Evolutionary conservation across 2,329 filamentous ascomycete species (phyloP), one percentile per base, ranked within the genome.

Genomic region (Trichophaea hybrida): DNA sequence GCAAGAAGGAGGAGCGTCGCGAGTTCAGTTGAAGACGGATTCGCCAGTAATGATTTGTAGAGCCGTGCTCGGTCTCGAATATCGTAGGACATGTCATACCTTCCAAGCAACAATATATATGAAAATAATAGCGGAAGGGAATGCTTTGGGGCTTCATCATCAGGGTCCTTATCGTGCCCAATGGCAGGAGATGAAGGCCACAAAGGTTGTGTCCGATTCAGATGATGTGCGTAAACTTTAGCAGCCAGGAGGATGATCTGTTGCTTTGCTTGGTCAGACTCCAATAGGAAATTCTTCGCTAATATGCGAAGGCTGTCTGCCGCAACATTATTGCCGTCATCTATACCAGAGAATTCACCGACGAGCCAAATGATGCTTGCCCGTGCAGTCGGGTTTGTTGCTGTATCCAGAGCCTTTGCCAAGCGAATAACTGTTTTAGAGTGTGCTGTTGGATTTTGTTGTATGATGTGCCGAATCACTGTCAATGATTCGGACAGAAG

Each of bases 291-390:
- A 15, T 84, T 85, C 71, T 89, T 91, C 49, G 89, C 79, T 1
- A 98, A 75, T 48, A 97, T 91, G 6, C 93, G 82, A 37, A 97
- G 75, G 5, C 97, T 89, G 69, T 98, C 93, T 0, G 91, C 84
- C 0, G 93, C 93, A 62, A 98, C 91, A 68, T 94, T 94, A 70
- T 93, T 84, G 61, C 90, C 84, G 7, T 84, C 80, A 59, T 88
- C 82, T 2, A 85, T 73, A 0, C 88, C 88, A 5, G 65, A 55
- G 68, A 94, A 97, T 72, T 98, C 93, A 50, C 93, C 93, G 0
- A 97, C 90, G 0, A 98, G 80, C 93, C 93, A 98, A 67, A 98
- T 86, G 64, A 98, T 96, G 54, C 88, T 95, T 2, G 93, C 93
- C 65, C 93, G 80, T 2, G 93, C 93, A 62, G 89, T 85, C 1